These are phyloP conservation scores for Globisporangium perplexum DNA, from an alignment of 352 stramenopile species.

Conservation along the genomic window DNA sequence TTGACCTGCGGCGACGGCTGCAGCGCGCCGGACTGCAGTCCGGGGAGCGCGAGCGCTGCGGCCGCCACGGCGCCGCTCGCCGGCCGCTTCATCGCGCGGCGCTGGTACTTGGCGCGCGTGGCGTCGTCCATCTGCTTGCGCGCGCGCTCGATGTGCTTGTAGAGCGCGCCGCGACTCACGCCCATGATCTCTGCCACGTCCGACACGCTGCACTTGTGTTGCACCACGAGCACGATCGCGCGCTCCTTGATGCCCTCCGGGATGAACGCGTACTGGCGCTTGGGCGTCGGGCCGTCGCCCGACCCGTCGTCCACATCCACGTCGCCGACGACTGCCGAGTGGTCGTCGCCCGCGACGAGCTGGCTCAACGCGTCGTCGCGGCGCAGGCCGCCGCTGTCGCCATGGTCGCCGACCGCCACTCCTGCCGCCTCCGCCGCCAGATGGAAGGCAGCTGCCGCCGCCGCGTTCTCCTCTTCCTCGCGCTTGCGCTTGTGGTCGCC, in stretches of 20 bases:
- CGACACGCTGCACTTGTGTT: conserved; percentile 10
- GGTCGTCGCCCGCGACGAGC: neutral
- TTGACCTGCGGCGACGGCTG: conserved; percentile 6
- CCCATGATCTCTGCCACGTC: conserved; percentile 7
- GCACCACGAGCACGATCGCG: conserved; percentile 9
- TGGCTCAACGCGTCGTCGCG: conserved; percentile 7
- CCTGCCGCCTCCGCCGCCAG: neutral
- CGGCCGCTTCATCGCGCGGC: neutral
- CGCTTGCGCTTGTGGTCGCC: conserved; percentile 5
- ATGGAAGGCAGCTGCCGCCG: neutral
- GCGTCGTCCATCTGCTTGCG: conserved; percentile 8
- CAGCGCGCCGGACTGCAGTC: neutral
- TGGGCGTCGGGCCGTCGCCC: neutral
- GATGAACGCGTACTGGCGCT: conserved; percentile 10
- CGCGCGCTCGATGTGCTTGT: conserved; percentile 9
- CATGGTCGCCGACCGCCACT: neutral
- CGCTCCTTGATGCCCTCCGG: conserved; percentile 8
- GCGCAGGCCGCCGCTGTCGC: neutral
- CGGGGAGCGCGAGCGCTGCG: neutral
- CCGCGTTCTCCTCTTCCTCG: neutral
- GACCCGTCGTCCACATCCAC: neutral
- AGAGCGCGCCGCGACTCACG: conserved; percentile 7
- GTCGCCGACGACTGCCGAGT: neutral
- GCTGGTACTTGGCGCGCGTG: neutral
- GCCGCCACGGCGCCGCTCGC: neutral